Conservation (phyloP, 2,329 filamentous ascomycete species). For the Verticillium zaregamsianum region DNA sequence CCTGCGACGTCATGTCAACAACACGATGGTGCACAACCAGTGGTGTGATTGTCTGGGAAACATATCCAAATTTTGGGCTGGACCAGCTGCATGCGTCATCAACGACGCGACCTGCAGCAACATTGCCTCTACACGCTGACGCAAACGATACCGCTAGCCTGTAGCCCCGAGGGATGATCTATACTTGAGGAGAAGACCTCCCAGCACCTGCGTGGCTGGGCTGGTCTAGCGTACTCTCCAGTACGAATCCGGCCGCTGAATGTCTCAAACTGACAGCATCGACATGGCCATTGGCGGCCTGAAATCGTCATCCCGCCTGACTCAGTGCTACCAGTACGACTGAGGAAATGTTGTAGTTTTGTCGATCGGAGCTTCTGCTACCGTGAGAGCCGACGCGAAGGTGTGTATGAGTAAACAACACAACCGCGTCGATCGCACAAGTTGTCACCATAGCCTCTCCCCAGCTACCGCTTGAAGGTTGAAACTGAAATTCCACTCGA, state of each 20-base stretch:
- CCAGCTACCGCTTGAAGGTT: too few relatives aligned
- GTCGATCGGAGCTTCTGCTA: too few relatives aligned
- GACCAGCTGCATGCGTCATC: background rate
- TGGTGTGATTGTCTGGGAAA: too few relatives aligned
- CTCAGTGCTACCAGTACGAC: conserved; percentile 20
- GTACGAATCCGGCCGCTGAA: background rate
- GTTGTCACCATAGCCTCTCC: too few relatives aligned
- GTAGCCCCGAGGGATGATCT: background rate
- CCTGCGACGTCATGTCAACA: background rate
- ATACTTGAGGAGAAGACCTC: background rate
- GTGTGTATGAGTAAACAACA: too few relatives aligned
- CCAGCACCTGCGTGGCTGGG: background rate
- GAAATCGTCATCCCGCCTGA: background rate
- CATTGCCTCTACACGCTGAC: background rate
- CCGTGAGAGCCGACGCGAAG: too few relatives aligned
- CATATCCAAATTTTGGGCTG: background rate
- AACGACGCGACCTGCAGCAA: background rate
- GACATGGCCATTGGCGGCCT: background rate
- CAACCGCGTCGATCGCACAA: too few relatives aligned
- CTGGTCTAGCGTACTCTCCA: background rate
- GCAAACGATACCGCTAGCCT: background rate
- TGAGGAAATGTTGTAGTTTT: background rate
- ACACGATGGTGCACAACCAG: background rate
- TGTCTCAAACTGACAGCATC: background rate
- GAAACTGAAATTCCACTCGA: too few relatives aligned